Evolutionary conservation across 2,329 filamentous ascomycete species (phyloP), one percentile per base, ranked within the genome.

Genomic region (Elsinoe arachidis): DNA sequence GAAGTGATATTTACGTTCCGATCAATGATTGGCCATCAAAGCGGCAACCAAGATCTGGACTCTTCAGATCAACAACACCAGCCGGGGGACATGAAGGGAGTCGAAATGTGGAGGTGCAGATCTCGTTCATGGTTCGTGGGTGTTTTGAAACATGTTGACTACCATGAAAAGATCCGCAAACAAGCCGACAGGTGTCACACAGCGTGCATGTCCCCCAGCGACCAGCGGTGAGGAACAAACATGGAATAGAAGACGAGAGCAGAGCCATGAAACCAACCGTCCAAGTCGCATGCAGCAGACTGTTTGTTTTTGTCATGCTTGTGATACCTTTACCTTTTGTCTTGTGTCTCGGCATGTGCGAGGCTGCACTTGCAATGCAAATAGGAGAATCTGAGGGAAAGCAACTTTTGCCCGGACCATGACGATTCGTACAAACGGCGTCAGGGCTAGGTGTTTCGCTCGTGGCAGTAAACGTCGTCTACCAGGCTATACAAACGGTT

Each of bases 121-220:
- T 51, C 46, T 51, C 17, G 33, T 34, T 34, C 12, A 51, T 51
- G 46, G 46, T 51, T 51, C 46, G 26, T 53, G 12, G 26, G 15
- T 53, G 49, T 39, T 53, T 26, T 39, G 49, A 37, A 53, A 53
- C 35, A 39, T 51, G 46, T 51, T 51, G 46, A 46, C 21, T 21
- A 44, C 41, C 41, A 44, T 12, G 21, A 44, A 44, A 21, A 44
- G 41, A 17, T 23, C 41, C 14, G 17, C 41, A 23, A 23, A 5
- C 12, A 21, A 44, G 23, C 9, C 41, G 41, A 44, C 17, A 44
- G 41, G 41, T 46, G 41, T 46, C 41, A 46, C 19, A 11, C 41
- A 17, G 41, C 41, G n/a, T 23, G 11, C 10, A 19, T 26, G 3
- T 11, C 10, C 19, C 12, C 26, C 19, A 23, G 15, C 15, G 11